phyloP scores from a whole-genome alignment of 148 eudicot genomes.

The Bassia scoparia region DNA sequence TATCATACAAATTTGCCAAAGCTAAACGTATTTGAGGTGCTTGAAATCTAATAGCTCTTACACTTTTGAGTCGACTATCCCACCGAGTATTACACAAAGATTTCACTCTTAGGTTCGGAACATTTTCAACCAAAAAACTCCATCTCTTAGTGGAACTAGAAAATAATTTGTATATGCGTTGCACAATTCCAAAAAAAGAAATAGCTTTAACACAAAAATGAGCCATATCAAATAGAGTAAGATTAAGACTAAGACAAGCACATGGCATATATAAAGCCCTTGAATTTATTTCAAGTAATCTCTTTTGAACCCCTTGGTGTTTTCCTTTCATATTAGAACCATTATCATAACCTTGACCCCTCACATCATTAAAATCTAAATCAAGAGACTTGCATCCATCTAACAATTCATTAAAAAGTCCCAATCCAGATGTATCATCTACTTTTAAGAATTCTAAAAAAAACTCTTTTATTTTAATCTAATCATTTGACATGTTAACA shows the following conservation, averaged over 20 bases:
- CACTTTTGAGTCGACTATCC: too few species aligned
- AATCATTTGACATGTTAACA: too few species aligned
- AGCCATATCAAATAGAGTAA: background rate
- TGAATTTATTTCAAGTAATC: background rate
- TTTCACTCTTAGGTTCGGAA: too few species aligned
- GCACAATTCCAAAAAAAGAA: conserved; percentile 14
- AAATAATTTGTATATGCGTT: conserved; percentile 3
- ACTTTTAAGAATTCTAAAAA: too few species aligned
- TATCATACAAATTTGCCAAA: background rate
- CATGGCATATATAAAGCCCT: conserved; percentile 3
- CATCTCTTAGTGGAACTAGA: background rate
- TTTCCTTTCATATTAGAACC: conserved; percentile 10
- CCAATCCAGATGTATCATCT: conserved; percentile 7
- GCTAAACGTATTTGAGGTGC: background rate
- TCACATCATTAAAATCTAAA: too few species aligned
- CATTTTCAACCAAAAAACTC: too few species aligned
- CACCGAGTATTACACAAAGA: too few species aligned
- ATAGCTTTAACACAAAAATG: conserved; percentile 10
- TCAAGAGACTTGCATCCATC: conserved; percentile 14
- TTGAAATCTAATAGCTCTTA: too few species aligned
- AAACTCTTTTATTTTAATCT: too few species aligned
- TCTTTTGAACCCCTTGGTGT: background rate
- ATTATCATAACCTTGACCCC: too few species aligned
- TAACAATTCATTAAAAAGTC: conserved; percentile 12
- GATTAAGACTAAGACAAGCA: conserved; percentile 6